Evolutionary conservation across 2,329 filamentous ascomycete species (phyloP).

Genomic region (Epichloe typhina): DNA sequence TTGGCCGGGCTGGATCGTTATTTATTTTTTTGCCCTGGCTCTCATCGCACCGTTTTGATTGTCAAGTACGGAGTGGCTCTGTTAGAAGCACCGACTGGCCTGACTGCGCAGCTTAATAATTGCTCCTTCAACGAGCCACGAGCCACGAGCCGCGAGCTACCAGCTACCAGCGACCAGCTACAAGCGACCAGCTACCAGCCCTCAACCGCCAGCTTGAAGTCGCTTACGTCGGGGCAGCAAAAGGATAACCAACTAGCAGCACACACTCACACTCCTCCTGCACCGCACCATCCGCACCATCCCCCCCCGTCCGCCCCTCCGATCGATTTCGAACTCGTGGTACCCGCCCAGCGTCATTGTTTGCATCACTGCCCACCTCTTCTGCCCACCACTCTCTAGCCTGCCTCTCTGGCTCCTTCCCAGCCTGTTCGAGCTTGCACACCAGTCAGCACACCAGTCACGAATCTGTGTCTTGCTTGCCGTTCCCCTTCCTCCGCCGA

Average conservation of each 20-base stretch:
- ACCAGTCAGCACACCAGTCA: background rate
- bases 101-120: background rate
- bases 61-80: background rate
- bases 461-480: background rate
- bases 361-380: slow-evolving; percentile 5
- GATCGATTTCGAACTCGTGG: slow-evolving; percentile 1
- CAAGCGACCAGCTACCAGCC: background rate
- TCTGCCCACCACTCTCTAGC: background rate
- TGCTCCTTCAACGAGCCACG: background rate
- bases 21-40: slow-evolving; percentile 1
- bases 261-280: background rate
- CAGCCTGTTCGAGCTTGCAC: slow-evolving; percentile 1
- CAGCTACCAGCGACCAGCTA: no score
- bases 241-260: background rate
- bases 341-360: slow-evolving; percentile 4
- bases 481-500: background rate
- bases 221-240: background rate
- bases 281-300: background rate
- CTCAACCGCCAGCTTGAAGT: background rate
- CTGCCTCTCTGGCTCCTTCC: background rate
- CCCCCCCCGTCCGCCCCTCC: background rate
- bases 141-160: no score
- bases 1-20: background rate
- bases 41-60: slow-evolving; percentile 1
- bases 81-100: slow-evolving; percentile 4